Evolutionary conservation across 78 protist species (phyloP).

Genomic region (Chrysochromulina tobinii): DNA sequence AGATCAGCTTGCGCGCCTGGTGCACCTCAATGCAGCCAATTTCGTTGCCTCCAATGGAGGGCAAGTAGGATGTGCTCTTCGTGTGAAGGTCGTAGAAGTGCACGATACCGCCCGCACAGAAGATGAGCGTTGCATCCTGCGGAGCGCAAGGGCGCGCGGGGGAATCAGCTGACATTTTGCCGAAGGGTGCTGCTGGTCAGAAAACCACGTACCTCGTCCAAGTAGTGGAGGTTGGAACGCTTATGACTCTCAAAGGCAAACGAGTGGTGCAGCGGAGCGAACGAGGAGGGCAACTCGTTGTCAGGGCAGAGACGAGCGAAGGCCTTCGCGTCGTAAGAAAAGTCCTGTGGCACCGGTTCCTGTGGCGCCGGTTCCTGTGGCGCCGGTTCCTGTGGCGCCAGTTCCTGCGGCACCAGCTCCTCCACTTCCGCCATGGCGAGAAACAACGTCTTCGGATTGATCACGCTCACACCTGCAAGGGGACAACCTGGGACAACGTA

Average conservation of each 20-base stretch:
- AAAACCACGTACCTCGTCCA: neutral
- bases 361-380: too few relatives aligned
- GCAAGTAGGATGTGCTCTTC: neutral
- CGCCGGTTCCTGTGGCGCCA: too few relatives aligned
- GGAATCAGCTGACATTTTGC: neutral
- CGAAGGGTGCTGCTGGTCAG: neutral
- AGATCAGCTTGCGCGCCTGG: slow-evolving; percentile 38
- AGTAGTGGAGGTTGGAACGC: neutral
- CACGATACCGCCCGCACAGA: slow-evolving; percentile 12
- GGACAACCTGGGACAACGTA: too few relatives aligned
- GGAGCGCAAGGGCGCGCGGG: neutral
- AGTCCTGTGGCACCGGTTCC: too few relatives aligned
- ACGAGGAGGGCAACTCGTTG: too few relatives aligned
- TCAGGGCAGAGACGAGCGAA: too few relatives aligned
- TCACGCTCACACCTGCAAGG: too few relatives aligned
- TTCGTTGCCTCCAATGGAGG: neutral
- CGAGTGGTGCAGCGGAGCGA: neutral
- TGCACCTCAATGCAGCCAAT: slow-evolving; percentile 43
- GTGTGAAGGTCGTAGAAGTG: slow-evolving; percentile 17
- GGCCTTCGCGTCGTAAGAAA: too few relatives aligned
- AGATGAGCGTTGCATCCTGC: slow-evolving; percentile 2
- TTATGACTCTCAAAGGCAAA: neutral
- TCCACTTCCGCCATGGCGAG: too few relatives aligned
- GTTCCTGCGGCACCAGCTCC: too few relatives aligned
- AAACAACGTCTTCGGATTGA: too few relatives aligned